Conservation (phyloP, 1,284 basidiomycete genomes). For the Fomitopsis schrenkii region DNA sequence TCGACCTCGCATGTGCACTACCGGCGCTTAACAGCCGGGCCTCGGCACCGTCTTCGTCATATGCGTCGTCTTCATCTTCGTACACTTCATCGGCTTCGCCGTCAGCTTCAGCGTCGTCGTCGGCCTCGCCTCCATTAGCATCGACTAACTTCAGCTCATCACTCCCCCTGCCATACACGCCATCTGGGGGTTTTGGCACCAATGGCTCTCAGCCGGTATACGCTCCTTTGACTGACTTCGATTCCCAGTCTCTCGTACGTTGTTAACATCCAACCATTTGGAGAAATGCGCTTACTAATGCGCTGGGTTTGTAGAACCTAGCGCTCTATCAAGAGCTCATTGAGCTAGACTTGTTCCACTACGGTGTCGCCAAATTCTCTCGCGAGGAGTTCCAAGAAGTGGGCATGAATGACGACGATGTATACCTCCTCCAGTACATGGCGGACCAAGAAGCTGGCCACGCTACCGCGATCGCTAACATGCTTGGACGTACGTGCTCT, state of each 20-base stretch:
- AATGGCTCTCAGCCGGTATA: slow-evolving; percentile 43
- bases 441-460: slow-evolving; percentile 58
- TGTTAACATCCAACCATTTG: not conserved
- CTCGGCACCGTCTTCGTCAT: not conserved
- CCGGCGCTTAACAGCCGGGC: not conserved
- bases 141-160: slow-evolving; percentile 1
- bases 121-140: not conserved
- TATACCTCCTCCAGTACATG: slow-evolving; percentile 53
- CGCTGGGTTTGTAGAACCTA: slow-evolving; percentile 33
- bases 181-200: slow-evolving; percentile 38
- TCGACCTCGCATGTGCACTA: not conserved
- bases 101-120: not conserved
- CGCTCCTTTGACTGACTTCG: slow-evolving; percentile 49
- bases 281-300: no score
- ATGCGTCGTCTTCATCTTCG: not conserved
- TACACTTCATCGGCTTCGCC: not conserved
- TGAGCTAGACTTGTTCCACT: slow-evolving; percentile 61
- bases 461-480: slow-evolving; percentile 44
- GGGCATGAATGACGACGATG: slow-evolving; percentile 50
- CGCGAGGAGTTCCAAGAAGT: slow-evolving; percentile 51
- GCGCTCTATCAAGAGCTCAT: slow-evolving; percentile 62
- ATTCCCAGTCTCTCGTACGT: slow-evolving; percentile 54
- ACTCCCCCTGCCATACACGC: slow-evolving; percentile 22
- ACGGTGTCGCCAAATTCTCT: slow-evolving; percentile 52
- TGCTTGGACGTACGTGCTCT: slow-evolving; percentile 32